Evolutionary conservation across 345 rosid genomes (phyloP).

Genomic region (Pistacia integerrima): DNA sequence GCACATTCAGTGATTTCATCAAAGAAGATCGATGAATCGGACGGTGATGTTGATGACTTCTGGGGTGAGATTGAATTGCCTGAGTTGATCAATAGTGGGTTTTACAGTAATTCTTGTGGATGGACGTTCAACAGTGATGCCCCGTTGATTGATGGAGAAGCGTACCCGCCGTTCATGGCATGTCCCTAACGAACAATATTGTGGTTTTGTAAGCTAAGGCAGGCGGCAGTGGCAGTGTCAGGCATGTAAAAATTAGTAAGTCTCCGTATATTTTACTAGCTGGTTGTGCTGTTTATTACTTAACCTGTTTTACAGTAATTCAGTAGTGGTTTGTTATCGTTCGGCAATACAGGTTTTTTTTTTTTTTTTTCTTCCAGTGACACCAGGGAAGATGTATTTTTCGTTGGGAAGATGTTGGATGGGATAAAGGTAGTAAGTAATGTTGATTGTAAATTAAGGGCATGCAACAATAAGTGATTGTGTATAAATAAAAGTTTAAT

Average conservation of each 20-base stretch:
- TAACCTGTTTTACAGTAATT: background rate
- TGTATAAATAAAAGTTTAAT: too few species aligned
- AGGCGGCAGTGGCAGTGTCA: background rate
- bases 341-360: background rate
- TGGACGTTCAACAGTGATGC: constrained; percentile 45
- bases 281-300: background rate
- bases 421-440: too few species aligned
- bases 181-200: constrained; percentile 36
- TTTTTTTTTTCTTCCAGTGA: background rate
- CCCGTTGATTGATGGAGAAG: constrained; percentile 58
- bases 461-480: too few species aligned
- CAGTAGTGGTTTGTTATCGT: background rate
- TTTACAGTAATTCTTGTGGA: constrained; percentile 36
- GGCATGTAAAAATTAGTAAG: constrained; percentile 1
- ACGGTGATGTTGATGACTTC: constrained; percentile 48
- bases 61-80: constrained; percentile 85
- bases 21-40: constrained; percentile 26
- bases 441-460: too few species aligned
- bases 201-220: background rate
- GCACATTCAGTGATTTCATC: constrained; percentile 39
- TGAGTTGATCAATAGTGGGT: constrained; percentile 44
- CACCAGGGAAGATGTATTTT: too few species aligned
- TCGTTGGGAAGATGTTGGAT: too few species aligned
- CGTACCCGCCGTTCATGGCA: constrained; percentile 43
- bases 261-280: constrained; percentile 1